Conservation (phyloP, 805 yeast genomes). For the Blastobotrys parvus region DNA sequence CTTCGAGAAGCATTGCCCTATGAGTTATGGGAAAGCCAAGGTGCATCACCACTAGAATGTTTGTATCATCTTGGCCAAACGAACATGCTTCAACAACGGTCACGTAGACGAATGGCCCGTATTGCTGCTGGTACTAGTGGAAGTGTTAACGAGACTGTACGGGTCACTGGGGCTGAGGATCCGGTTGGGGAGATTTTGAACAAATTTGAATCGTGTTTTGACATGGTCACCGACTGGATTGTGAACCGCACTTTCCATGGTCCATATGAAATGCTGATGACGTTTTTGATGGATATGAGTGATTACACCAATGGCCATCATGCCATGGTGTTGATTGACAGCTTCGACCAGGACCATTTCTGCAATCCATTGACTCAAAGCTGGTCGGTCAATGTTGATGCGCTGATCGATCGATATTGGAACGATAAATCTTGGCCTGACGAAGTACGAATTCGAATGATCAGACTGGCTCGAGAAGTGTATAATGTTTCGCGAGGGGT, state of each 20-base stretch:
- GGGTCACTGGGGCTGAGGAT: slow-evolving; percentile 1
- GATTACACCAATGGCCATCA: slow-evolving; percentile 31
- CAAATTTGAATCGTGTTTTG: slow-evolving; percentile 23
- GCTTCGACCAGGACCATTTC: slow-evolving; percentile 39
- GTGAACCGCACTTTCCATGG: slow-evolving; percentile 29
- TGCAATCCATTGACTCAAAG: slow-evolving; percentile 46
- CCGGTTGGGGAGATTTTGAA: slow-evolving; percentile 14
- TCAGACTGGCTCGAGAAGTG: slow-evolving; percentile 30
- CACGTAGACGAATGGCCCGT: not conserved
- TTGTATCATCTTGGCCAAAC: slow-evolving; percentile 10
- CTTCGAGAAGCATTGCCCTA: slow-evolving; percentile 20
- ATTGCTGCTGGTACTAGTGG: not conserved
- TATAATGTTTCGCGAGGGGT: slow-evolving; percentile 31
- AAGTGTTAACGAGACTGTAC: not conserved
- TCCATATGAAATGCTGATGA: slow-evolving; percentile 35
- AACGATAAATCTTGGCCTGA: slow-evolving; percentile 20
- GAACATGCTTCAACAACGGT: slow-evolving; percentile 1
- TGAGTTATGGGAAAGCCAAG: slow-evolving; percentile 25
- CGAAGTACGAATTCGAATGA: slow-evolving; percentile 18
- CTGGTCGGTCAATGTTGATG: slow-evolving; percentile 43
- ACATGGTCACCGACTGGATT: slow-evolving; percentile 26
- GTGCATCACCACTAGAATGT: slow-evolving; percentile 34
- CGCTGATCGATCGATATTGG: slow-evolving; percentile 40
- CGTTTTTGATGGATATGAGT: slow-evolving; percentile 34
- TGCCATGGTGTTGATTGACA: slow-evolving; percentile 38